Percentiles rank a stretch among this genome's conserved stretches.
These are phyloP conservation scores for Kluyveromyces wickerhamii DNA, from an alignment of 805 yeast genomes.

Conservation along the genomic window DNA sequence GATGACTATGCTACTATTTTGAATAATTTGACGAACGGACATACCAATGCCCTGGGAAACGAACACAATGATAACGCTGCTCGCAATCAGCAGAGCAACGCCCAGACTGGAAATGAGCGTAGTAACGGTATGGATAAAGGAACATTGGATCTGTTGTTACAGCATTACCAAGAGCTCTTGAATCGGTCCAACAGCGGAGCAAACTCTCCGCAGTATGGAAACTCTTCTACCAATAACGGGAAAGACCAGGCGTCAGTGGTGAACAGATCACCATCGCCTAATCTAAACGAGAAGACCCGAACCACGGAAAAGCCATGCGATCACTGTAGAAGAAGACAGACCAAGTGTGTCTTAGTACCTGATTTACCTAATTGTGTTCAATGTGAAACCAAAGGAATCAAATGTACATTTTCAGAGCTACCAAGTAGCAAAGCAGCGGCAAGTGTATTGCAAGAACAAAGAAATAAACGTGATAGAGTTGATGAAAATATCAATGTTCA, in stretches of 20 bases:
- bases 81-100: constrained; percentile 3
- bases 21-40: constrained; percentile 18
- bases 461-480: constrained; percentile 16
- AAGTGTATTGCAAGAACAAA: constrained; percentile 16
- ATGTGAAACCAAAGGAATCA: constrained; percentile 65
- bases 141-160: constrained; percentile 21
- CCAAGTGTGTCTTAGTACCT: constrained; percentile 66
- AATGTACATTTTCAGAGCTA: constrained; percentile 67
- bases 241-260: not conserved
- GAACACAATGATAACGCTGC: not conserved
- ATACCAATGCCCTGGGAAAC: constrained; percentile 7
- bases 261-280: not conserved
- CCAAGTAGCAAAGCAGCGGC: constrained; percentile 36
- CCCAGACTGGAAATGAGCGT: constrained; percentile 2
- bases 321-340: constrained; percentile 73
- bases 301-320: constrained; percentile 53
- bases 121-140: constrained; percentile 13
- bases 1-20: constrained; percentile 23
- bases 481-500: constrained; percentile 18
- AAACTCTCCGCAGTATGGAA: constrained; percentile 5
- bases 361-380: constrained; percentile 59
- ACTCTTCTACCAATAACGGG: not conserved
- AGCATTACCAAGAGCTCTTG: constrained; percentile 25
- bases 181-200: constrained; percentile 10
- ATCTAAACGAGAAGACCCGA: constrained; percentile 4